Base-by-base conservation (phyloP, 2,329 filamentous ascomycete genomes). In the Diaporthe citri region DNA sequence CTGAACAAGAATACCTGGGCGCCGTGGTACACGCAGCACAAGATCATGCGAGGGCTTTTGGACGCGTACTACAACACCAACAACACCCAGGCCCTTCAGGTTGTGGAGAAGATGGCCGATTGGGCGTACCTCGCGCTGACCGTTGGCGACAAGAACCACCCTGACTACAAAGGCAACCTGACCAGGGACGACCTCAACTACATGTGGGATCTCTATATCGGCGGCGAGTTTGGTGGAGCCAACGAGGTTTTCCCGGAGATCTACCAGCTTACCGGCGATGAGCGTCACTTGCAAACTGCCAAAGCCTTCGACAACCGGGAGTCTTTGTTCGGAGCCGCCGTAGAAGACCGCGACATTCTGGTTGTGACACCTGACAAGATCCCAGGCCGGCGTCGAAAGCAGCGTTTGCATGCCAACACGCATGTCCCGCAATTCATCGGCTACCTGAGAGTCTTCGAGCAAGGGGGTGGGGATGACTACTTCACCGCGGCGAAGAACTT, bases 161-260 rank as follows among this genome's bases (percentile, higher is more conserved):
- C 81, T 4, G 74, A 75, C n/a, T 82, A 82, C 74, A 73, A 71
- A 0, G 81, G 80, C 31, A 82, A 82, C 59, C 34, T 82, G 66
- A 82, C 80, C 1, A 75, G 81, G 48, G 78, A 78, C 48, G 79
- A 82, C 62, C 80, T 82, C n/a, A 82, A 82, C 77, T 81, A 79
- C 73, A 82, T 82, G 81, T 82, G 81, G 81, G 81, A 82, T 52
- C 74, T 82, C 1, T 82, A 82, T 52, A 82, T 82, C 60, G 81
- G 78, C 4, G 81, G 81, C 25, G 81, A 82, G 60, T 82, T 78
- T 48, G 81, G 81, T 7, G 81, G 80, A 1, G 80, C 79, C 4
- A 82, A 82, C 57, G 81, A 82, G 75, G 80, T 82, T 1, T 82
- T 81, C 71, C 79, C 81, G 2, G 81, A 82, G 75, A 80, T 82